A percentile compares a stretch with the other conserved stretches of the same genome.
Evolutionary conservation across 129 eudicot genomes (phyloP).

Genomic region (Escallonia rubra): DNA sequence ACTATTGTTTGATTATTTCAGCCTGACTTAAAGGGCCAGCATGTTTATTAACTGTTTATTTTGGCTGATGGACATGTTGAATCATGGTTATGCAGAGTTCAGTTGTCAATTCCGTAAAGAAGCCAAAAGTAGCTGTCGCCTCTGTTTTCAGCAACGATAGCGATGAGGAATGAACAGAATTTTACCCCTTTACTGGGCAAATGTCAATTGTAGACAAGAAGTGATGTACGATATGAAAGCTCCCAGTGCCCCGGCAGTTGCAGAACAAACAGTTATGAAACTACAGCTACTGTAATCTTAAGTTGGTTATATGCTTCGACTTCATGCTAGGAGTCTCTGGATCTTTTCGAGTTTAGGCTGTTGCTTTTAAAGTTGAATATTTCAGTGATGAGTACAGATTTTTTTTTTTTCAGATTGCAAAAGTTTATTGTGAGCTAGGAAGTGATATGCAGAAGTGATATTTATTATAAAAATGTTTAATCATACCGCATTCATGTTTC

Average conservation of each 20-base stretch:
- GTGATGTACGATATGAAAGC: neutral
- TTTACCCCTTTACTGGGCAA: neutral
- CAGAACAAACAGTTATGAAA: too few relatives aligned
- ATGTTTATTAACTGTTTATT: too few relatives aligned
- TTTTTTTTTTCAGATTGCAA: neutral
- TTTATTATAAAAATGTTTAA: too few relatives aligned
- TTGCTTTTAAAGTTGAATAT: neutral
- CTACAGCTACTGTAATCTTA: too few relatives aligned
- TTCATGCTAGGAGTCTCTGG: neutral
- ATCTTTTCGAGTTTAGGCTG: neutral
- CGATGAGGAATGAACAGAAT: slow-evolving; percentile 51
- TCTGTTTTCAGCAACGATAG: slow-evolving; percentile 73
- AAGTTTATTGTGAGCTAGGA: too few relatives aligned
- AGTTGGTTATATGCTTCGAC: neutral
- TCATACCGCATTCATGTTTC: too few relatives aligned
- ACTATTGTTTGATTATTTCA: too few relatives aligned
- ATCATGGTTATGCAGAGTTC: slow-evolving; percentile 28
- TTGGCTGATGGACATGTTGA: neutral
- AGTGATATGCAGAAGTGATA: too few relatives aligned
- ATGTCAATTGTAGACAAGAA: neutral
- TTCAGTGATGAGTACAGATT: neutral
- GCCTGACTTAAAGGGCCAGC: too few relatives aligned
- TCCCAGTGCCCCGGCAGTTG: too few relatives aligned
- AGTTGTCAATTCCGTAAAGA: slow-evolving; percentile 47
- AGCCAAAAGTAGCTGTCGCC: slow-evolving; percentile 70